A percentile compares a stretch with the other conserved stretches of the same genome.
phyloP scores from a whole-genome alignment of 176 grass and related monocot species.

The Bolboschoenus planiculmis region DNA sequence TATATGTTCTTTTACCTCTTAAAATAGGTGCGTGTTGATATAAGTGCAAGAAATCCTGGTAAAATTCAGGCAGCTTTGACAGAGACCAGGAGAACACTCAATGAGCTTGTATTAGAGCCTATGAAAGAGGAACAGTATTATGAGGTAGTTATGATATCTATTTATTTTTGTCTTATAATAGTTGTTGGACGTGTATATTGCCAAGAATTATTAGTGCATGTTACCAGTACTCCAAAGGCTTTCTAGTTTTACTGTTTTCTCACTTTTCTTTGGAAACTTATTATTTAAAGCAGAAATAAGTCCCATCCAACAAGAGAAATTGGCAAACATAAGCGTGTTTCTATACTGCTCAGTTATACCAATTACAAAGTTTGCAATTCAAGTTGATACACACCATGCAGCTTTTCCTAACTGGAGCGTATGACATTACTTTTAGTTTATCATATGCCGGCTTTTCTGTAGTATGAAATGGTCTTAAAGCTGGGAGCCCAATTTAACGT shows the following conservation, averaged over 20 bases:
- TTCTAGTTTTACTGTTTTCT: not conserved
- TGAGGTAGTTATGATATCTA: constrained; percentile 42
- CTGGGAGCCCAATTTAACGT: not conserved
- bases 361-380: not conserved
- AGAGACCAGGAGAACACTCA: constrained; percentile 65
- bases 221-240: not conserved
- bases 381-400: not conserved
- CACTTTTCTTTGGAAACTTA: not conserved
- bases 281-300: not conserved
- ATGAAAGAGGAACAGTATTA: constrained; percentile 89
- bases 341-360: not conserved
- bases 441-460: not conserved
- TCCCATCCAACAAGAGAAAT: not conserved
- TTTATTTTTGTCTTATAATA: not conserved
- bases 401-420: not conserved
- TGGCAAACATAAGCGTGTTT: not conserved
- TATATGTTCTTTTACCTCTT: not conserved
- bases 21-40: constrained; percentile 76
- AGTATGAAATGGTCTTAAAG: not conserved
- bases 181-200: not conserved
- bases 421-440: not conserved
- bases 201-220: not conserved
- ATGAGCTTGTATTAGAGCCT: constrained; percentile 92
- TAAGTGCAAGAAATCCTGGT: constrained; percentile 93
- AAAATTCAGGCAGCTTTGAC: constrained; percentile 96